Evolutionary conservation across 225 moss, liverwort and hornwort species (phyloP).

Genomic region (Pleurozium schreberi): DNA sequence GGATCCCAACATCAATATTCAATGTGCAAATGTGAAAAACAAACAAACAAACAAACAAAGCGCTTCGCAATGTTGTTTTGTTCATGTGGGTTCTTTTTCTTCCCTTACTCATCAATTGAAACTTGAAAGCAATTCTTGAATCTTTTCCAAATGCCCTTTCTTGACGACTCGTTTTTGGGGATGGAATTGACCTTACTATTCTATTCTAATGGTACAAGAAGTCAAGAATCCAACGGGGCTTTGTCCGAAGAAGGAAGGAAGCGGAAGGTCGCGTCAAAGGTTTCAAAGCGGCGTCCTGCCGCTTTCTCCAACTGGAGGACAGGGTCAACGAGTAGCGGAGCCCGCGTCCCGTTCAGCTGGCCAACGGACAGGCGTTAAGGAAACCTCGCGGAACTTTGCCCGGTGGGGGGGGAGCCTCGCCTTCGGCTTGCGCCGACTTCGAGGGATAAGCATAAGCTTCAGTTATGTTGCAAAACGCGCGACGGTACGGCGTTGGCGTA

Average conservation of each 20-base stretch:
- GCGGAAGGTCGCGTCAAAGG: not conserved
- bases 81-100: not conserved
- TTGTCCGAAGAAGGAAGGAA: not conserved
- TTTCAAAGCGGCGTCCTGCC: not conserved
- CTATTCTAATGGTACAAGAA: not conserved
- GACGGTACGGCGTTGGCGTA: not conserved
- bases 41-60: too few species aligned
- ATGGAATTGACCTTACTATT: too few species aligned
- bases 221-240: not conserved
- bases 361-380: not conserved
- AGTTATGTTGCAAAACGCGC: not conserved
- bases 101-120: accelerated
- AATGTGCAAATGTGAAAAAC: too few species aligned
- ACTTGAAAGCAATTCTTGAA: not conserved
- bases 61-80: not conserved
- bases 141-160: not conserved
- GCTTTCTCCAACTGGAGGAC: not conserved
- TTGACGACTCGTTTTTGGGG: not conserved
- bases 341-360: not conserved
- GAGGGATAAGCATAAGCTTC: not conserved
- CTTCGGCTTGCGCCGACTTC: not conserved
- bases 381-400: not conserved
- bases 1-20: too few species aligned
- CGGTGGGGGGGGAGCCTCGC: too few species aligned
- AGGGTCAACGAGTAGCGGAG: not conserved